Evolutionary conservation across 2,329 filamentous ascomycete genomes (phyloP).

Genomic region (Metarhizium robertsii): DNA sequence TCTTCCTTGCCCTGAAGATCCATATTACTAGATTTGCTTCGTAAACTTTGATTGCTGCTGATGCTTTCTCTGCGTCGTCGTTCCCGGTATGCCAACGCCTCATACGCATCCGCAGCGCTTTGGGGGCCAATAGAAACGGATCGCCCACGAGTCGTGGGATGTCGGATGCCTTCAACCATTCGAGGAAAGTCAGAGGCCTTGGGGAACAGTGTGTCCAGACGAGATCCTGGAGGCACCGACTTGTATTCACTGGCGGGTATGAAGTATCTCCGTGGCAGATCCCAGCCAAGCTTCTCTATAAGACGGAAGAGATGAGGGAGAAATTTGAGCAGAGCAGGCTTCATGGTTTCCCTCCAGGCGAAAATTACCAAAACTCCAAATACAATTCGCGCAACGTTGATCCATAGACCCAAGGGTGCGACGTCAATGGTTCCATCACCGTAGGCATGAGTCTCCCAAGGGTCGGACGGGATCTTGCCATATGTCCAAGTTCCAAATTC

Average conservation of each 20-base stretch:
- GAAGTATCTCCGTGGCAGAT: constrained; percentile 83
- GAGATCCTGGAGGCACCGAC: constrained; percentile 60
- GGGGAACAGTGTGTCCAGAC: constrained; percentile 78
- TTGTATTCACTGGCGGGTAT: constrained; percentile 84
- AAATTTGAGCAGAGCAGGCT: constrained; percentile 66
- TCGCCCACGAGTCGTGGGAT: constrained; percentile 60
- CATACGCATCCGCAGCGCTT: constrained; percentile 92
- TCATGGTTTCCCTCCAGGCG: constrained; percentile 82
- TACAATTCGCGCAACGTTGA: constrained; percentile 58
- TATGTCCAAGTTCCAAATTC: constrained; percentile 82
- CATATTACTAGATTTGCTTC: constrained; percentile 32
- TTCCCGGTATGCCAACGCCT: constrained; percentile 86
- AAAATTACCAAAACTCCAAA: constrained; percentile 79
- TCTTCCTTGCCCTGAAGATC: constrained; percentile 31
- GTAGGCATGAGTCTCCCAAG: constrained; percentile 34
- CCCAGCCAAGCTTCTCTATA: constrained; percentile 69
- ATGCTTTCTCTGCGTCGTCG: constrained; percentile 46
- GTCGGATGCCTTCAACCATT: constrained; percentile 71
- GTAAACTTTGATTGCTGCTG: constrained; percentile 38
- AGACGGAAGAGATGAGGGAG: constrained; percentile 83
- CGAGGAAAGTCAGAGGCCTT: constrained; percentile 78
- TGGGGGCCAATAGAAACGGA: constrained; percentile 88
- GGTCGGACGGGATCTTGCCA: constrained; percentile 39
- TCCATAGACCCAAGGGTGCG: constrained; percentile 54
- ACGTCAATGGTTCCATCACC: constrained; percentile 53